These are phyloP conservation scores for Funneliformis geosporum DNA, from an alignment of 192 early-diverging fungal genomes.

Conservation along the genomic window DNA sequence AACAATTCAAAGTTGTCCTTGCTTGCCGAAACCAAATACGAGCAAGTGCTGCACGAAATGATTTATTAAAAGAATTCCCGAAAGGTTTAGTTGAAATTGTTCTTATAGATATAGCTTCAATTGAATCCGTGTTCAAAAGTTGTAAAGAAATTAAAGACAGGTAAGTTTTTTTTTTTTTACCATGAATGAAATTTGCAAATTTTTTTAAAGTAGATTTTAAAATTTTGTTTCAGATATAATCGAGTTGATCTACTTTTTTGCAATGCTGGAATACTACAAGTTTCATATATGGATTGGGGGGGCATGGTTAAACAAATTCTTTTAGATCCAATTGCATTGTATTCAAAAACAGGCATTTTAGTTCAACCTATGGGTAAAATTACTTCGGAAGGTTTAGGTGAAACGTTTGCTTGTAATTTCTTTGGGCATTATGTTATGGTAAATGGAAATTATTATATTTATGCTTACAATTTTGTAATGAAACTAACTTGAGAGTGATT, in stretches of 20 bases:
- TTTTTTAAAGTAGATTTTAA: neutral
- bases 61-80: constrained; percentile 40
- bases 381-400: constrained; percentile 53
- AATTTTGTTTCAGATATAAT: constrained; percentile 35
- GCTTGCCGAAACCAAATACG: constrained; percentile 53
- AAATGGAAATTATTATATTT: neutral
- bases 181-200: neutral
- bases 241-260: constrained; percentile 54
- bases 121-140: constrained; percentile 41
- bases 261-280: constrained; percentile 55
- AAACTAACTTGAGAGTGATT: neutral
- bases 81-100: constrained; percentile 46
- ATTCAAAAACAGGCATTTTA: constrained; percentile 46
- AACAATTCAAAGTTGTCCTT: constrained; percentile 44
- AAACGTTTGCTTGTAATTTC: constrained; percentile 56
- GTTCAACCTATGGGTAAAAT: constrained; percentile 49
- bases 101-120: constrained; percentile 48
- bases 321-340: constrained; percentile 36
- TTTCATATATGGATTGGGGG: constrained; percentile 45
- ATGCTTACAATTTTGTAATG: neutral
- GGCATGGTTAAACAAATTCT: constrained; percentile 38
- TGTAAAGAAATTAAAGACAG: constrained; percentile 42
- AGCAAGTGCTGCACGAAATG: constrained; percentile 44
- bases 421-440: constrained; percentile 66
- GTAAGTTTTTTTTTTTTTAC: constrained; percentile 21